Percentiles rank a stretch among this genome's conserved stretches.
phyloP scores from a whole-genome alignment of 345 rosid species.

The Populus simonii region DNA sequence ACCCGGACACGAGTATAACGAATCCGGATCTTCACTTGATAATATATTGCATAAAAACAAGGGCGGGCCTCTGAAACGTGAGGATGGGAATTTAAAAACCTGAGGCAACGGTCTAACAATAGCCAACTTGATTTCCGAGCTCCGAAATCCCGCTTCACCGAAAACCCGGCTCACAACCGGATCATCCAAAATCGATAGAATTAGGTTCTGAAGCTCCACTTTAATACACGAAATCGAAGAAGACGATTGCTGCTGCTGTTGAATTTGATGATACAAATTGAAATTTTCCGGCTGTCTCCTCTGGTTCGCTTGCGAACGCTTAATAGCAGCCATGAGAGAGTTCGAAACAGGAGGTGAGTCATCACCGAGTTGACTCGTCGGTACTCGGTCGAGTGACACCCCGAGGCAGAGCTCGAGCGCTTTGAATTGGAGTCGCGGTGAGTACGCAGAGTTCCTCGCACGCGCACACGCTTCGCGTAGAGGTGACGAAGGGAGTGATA shows the following conservation, averaged over 20 bases:
- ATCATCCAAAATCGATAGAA: slow-evolving; percentile 65
- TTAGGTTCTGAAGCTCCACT: slow-evolving; percentile 55
- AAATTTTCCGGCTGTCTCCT: slow-evolving; percentile 79
- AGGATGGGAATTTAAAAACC: not conserved
- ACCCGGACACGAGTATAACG: slow-evolving; percentile 11
- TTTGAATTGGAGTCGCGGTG: slow-evolving; percentile 53
- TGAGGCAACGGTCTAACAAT: slow-evolving; percentile 51
- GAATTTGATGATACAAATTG: slow-evolving; percentile 40
- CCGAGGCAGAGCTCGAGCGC: slow-evolving; percentile 65
- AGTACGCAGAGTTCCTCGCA: slow-evolving; percentile 36
- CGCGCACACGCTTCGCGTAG: slow-evolving; percentile 68
- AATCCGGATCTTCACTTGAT: not conserved
- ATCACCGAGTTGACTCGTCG: slow-evolving; percentile 35
- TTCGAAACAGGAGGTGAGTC: slow-evolving; percentile 65
- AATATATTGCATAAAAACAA: slow-evolving; percentile 42
- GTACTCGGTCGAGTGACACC: slow-evolving; percentile 57
- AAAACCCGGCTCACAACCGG: slow-evolving; percentile 67
- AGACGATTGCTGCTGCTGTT: slow-evolving; percentile 35
- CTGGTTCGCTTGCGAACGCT: slow-evolving; percentile 90
- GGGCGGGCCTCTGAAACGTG: slow-evolving; percentile 28
- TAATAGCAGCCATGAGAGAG: slow-evolving; percentile 96
- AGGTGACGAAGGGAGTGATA: slow-evolving; percentile 48
- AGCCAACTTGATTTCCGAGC: slow-evolving; percentile 59
- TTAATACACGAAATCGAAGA: slow-evolving; percentile 23
- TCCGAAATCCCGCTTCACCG: slow-evolving; percentile 63